Conservation (phyloP, 331 rosid species). For the Dryas integrifolia region DNA sequence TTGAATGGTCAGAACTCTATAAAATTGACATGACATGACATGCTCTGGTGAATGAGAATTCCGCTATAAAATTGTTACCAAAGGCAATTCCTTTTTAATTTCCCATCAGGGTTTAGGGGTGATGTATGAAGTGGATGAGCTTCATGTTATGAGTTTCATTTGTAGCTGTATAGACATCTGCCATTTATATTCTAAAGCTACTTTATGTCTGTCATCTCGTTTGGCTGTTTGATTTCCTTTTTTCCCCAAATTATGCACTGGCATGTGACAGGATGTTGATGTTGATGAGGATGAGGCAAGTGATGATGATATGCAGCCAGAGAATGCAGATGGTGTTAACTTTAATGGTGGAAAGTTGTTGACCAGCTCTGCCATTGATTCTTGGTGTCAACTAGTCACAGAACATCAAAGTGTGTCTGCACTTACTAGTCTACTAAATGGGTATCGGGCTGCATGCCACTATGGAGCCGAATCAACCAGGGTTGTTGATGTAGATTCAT, state of each 20-base stretch:
- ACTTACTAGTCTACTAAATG: slow-evolving; percentile 69
- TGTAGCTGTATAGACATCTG: background rate
- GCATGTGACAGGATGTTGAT: slow-evolving; percentile 45
- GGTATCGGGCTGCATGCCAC: slow-evolving; percentile 72
- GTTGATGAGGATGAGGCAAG: slow-evolving; percentile 58
- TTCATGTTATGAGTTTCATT: background rate
- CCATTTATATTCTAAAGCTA: background rate
- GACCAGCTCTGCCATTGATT: slow-evolving; percentile 54
- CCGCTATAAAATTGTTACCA: background rate
- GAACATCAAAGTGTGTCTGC: slow-evolving; percentile 53
- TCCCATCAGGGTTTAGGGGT: background rate
- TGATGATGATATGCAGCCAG: slow-evolving; percentile 29
- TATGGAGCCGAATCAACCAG: slow-evolving; percentile 44
- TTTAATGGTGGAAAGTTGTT: slow-evolving; percentile 34
- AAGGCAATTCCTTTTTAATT: background rate
- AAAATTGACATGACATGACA: no score
- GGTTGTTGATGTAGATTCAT: slow-evolving; percentile 31
- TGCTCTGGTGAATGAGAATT: background rate
- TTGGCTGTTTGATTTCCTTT: background rate
- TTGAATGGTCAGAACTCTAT: background rate
- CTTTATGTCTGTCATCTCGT: background rate
- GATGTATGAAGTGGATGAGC: background rate
- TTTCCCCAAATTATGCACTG: background rate
- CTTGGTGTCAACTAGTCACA: slow-evolving; percentile 53
- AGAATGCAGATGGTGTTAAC: slow-evolving; percentile 24